Base-by-base conservation (phyloP, 495 filamentous ascomycete genomes). In the Evernia prunastri region DNA sequence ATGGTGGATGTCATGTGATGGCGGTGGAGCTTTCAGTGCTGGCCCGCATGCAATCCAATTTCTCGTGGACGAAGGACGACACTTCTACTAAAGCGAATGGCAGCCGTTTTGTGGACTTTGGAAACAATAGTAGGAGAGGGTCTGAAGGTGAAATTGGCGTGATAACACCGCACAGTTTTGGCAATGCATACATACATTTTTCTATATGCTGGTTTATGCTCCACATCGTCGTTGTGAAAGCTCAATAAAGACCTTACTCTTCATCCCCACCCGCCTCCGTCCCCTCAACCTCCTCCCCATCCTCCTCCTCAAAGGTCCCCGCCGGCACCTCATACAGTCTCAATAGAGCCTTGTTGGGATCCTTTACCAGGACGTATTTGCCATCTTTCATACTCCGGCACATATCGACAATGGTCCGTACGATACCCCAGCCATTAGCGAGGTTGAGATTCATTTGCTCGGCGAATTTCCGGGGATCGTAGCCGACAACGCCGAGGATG, bases 341-440 rank as follows among this genome's bases (percentile, higher is more conserved):
- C 62, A 98, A 82, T 54, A 96, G 87, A 40, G 86, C 84, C 84
- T 96, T 96, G 78, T 98, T 98, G 58, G 94, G 94, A 72, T 98
- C 94, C 88, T 88, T 87, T 67, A 87, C 81, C 23, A 88, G 78
- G 58, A 88, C 82, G 71, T 86, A 88, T 76, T 87, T 87, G 72
- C 76, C 79, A 47, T 80, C 72, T 64, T 76, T 89, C 40, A 82
- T 75, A 36, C 70, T 72, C 60, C 77, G 73, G 57, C 81, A 80
- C 84, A 97, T 95, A 76, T 98, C 94, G 63, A 90, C 88, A 67
- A 98, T 94, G 18, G 95, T 97, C 66, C 94, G 89, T 51, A 98
- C 95, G 62, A 98, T 97, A 77, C 93, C 94, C 95, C 95, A 98
- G 65, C 95, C 95, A 77, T 97, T 98, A 72, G 87, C 87, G 45